Evolutionary conservation across 2,329 filamentous ascomycete species (phyloP).

Genomic region (Thielaviopsis punctulata): DNA sequence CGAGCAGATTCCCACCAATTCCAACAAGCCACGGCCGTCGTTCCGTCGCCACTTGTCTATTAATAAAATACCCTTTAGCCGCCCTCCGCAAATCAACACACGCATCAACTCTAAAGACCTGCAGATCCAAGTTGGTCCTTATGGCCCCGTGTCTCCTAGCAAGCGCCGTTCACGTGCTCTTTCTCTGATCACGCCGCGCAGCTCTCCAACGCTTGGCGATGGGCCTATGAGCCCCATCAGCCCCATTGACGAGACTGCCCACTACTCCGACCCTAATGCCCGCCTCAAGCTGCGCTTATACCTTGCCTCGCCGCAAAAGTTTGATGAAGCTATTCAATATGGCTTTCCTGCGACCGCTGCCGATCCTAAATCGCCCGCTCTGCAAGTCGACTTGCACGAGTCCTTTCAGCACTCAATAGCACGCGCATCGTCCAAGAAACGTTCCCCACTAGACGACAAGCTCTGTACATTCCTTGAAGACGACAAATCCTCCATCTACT

Average conservation of each 20-base stretch:
- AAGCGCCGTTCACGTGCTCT: conserved; percentile 37
- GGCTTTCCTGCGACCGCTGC: conserved; percentile 53
- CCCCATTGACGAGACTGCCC: conserved; percentile 53
- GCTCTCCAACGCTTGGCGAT: not conserved
- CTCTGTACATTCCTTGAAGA: conserved; percentile 41
- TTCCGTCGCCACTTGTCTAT: conserved; percentile 59
- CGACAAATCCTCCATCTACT: conserved; percentile 37
- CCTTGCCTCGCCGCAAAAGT: conserved; percentile 78
- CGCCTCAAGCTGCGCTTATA: conserved; percentile 73
- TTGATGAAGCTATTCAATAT: conserved; percentile 88
- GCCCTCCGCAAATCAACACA: conserved; percentile 32
- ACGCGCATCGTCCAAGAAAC: conserved; percentile 11
- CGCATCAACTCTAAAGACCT: conserved; percentile 28
- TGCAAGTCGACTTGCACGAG: conserved; percentile 4
- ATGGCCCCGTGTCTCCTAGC: conserved; percentile 20
- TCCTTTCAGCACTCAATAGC: conserved; percentile 5
- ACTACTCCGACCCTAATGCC: conserved; percentile 83
- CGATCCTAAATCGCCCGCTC: conserved; percentile 14
- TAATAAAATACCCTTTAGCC: conserved; percentile 44
- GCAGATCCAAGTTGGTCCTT: conserved; percentile 16
- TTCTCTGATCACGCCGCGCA: conserved; percentile 33
- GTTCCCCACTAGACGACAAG: conserved; percentile 25
- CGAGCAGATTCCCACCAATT: conserved; percentile 27
- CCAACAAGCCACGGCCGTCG: conserved; percentile 35
- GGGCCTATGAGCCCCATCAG: conserved; percentile 12